phyloP scores from a whole-genome alignment of 1,139 yeast genomes.

The Pichia sp. region DNA sequence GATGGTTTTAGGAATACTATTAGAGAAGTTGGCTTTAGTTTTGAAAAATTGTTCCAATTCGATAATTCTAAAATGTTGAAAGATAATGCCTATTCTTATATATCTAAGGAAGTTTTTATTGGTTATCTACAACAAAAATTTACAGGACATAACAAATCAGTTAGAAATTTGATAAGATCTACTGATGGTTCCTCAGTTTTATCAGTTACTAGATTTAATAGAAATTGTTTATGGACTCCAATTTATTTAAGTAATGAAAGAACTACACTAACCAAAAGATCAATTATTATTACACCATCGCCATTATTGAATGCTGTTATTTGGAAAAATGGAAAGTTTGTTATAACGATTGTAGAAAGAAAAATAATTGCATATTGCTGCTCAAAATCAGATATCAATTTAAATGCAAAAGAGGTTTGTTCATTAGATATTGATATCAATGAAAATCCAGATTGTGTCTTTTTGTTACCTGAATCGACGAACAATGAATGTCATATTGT shows the following conservation, averaged over 20 bases:
- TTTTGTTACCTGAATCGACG: slow-evolving; percentile 42
- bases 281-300: slow-evolving; percentile 29
- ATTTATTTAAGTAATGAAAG: slow-evolving; percentile 30
- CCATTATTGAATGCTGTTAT: slow-evolving; percentile 48
- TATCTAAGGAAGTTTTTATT: slow-evolving; percentile 11
- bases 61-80: slow-evolving; percentile 9
- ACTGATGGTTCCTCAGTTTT: slow-evolving; percentile 52
- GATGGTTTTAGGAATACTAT: slow-evolving; percentile 44
- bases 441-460: slow-evolving; percentile 35
- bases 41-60: slow-evolving; percentile 33
- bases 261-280: slow-evolving; percentile 27
- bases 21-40: slow-evolving; percentile 38
- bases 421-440: slow-evolving; percentile 15
- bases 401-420: slow-evolving; percentile 19
- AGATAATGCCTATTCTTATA: background rate
- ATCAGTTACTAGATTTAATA: slow-evolving; percentile 47
- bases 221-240: slow-evolving; percentile 64
- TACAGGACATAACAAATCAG: slow-evolving; percentile 83
- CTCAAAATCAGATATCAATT: slow-evolving; percentile 15
- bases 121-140: slow-evolving; percentile 44
- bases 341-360: slow-evolving; percentile 39
- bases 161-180: slow-evolving; percentile 60
- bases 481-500: slow-evolving; percentile 38
- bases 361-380: slow-evolving; percentile 64
- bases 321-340: slow-evolving; percentile 47